These are phyloP conservation scores for Citrus glauca DNA, from an alignment of 345 rosid species.

Conservation along the genomic window DNA sequence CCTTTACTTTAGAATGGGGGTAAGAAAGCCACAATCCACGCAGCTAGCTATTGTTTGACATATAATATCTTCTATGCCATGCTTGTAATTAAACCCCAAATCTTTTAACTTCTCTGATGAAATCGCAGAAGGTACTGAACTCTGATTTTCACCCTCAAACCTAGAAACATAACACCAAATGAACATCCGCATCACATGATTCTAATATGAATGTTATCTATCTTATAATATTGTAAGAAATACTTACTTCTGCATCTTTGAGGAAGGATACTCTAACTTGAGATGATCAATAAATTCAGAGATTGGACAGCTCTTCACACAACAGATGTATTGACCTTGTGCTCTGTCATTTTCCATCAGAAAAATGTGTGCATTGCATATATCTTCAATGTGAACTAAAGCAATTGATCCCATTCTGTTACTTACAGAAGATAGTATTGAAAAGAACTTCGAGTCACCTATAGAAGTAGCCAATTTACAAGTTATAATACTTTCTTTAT, in stretches of 20 bases:
- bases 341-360: constrained; percentile 58
- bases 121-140: constrained; percentile 41
- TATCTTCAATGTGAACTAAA: constrained; percentile 73
- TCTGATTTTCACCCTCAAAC: constrained; percentile 23
- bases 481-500: not conserved
- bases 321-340: constrained; percentile 65
- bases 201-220: not conserved
- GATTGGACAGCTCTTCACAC: constrained; percentile 39
- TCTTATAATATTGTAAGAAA: not conserved
- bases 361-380: constrained; percentile 69
- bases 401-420: constrained; percentile 76
- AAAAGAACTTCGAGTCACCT: constrained; percentile 55
- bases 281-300: constrained; percentile 41
- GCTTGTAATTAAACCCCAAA: constrained; percentile 59
- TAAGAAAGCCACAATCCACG: constrained; percentile 35
- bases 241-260: constrained; percentile 32
- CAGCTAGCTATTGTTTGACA: constrained; percentile 44
- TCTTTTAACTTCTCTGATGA: constrained; percentile 68
- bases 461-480: constrained; percentile 1
- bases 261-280: constrained; percentile 22
- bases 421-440: constrained; percentile 61
- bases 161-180: constrained; percentile 21
- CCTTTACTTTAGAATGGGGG: constrained; percentile 13
- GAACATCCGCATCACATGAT: not conserved
- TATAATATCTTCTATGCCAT: constrained; percentile 48